phyloP scores from a whole-genome alignment of 2,329 filamentous ascomycete species.

The Colletotrichum spaethianum region DNA sequence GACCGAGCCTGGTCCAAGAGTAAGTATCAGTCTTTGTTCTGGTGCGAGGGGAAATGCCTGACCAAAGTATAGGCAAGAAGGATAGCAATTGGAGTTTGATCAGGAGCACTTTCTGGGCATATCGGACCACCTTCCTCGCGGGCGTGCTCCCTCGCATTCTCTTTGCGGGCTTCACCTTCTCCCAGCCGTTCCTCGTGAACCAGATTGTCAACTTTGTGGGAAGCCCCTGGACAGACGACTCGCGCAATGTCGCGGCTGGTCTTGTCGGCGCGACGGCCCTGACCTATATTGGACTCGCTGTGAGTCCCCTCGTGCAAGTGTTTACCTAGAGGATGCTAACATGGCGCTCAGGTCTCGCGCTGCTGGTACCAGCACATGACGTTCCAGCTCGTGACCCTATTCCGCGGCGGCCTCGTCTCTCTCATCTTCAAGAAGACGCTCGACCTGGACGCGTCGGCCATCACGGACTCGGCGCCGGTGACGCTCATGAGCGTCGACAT shows the following conservation, averaged over 20 bases:
- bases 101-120: constrained; percentile 46
- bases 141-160: constrained; percentile 55
- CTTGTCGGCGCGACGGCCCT: constrained; percentile 58
- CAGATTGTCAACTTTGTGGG: constrained; percentile 51
- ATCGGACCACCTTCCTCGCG: constrained; percentile 49
- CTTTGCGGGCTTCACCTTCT: constrained; percentile 58
- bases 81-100: constrained; percentile 45
- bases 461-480: constrained; percentile 55
- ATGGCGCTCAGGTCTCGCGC: constrained; percentile 15
- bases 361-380: constrained; percentile 53
- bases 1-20: constrained; percentile 45
- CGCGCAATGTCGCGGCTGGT: constrained; percentile 50
- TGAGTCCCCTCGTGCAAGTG: constrained; percentile 43
- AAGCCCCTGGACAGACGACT: constrained; percentile 45
- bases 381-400: constrained; percentile 53
- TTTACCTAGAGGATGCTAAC: constrained; percentile 32
- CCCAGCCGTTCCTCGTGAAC: constrained; percentile 61
- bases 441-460: constrained; percentile 47
- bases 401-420: constrained; percentile 54
- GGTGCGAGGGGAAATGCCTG: neutral
- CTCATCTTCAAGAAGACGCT: constrained; percentile 66
- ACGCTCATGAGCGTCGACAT: constrained; percentile 64
- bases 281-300: constrained; percentile 59
- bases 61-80: constrained; percentile 41
- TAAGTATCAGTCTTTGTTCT: constrained; percentile 19